Evolutionary conservation across 2,329 filamentous ascomycete species (phyloP).

Genomic region (Chalara sp.): DNA sequence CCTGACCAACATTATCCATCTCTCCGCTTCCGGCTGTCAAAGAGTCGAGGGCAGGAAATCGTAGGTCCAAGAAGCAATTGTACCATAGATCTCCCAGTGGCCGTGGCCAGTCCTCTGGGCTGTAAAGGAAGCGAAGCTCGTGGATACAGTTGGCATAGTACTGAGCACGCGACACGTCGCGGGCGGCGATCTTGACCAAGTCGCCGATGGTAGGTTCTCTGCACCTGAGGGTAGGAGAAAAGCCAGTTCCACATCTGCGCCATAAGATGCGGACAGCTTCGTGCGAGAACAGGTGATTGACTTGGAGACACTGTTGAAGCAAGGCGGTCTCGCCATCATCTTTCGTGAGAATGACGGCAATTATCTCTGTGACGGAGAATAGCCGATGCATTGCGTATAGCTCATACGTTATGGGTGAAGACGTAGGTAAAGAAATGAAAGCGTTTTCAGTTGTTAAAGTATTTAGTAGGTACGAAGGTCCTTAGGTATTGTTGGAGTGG

Average conservation of each 20-base stretch:
- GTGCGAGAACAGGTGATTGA: conserved; percentile 1
- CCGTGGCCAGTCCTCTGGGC: conserved; percentile 1
- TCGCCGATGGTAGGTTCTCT: background rate
- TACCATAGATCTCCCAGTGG: background rate
- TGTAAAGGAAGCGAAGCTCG: conserved; percentile 2
- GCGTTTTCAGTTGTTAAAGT: no score
- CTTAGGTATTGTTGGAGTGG: no score
- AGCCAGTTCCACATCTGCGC: conserved; percentile 1
- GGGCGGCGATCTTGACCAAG: conserved; percentile 3
- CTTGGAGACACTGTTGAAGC: conserved; percentile 1
- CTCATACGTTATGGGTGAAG: background rate
- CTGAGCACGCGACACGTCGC: conserved; percentile 4
- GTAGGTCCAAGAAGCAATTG: background rate
- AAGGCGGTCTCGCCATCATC: background rate
- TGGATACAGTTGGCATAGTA: conserved; percentile 4
- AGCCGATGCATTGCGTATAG: conserved; percentile 1
- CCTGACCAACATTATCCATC: background rate
- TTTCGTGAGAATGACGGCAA: background rate
- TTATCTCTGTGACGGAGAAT: background rate
- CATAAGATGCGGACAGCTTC: conserved; percentile 1
- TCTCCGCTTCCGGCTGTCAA: background rate
- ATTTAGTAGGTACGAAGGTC: no score
- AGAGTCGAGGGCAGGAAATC: background rate
- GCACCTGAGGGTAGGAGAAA: background rate
- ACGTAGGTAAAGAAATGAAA: no score